Base-by-base conservation (phyloP, 2,329 filamentous ascomycete genomes). In the Verticillium longisporum region DNA sequence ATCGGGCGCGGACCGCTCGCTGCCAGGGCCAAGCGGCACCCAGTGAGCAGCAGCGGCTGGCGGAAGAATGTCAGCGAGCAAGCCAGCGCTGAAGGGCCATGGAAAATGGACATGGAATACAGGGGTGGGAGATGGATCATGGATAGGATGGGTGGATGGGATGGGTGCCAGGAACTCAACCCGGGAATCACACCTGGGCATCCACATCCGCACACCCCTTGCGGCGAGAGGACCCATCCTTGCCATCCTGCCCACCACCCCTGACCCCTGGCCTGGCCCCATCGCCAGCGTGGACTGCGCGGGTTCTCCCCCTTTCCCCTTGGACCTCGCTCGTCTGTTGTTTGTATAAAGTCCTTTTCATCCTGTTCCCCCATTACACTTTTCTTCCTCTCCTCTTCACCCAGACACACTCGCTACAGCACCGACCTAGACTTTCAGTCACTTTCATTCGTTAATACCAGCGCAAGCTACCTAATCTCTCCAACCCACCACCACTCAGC, bases 401-500 rank as follows among this genome's bases (percentile, higher is more conserved):
- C 76, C 80, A 79, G 79, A 77, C 78, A 78, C 79, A 67, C 69
- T 73, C 77, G 69, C 73, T 78, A 68, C 65, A 66, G 72, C 73
- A 69, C 66, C 70, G 70, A 76, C 74, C 78, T 77, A 79, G 80
- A 81, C 80, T 81, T 74, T 77, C 69, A 81, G 82, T 84, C 82
- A 83, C 78, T 78, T 83, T 76, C 82, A 82, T 75, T 84, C 82
- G 79, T 84, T 84, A 75, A 53, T 68, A 63, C 66, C 64, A 66
- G 69, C 57, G 57, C 57, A 45, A 57, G n/a, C 67, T 64, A 68
- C 66, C 62, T 61, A 69, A 68, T 69, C 70, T 64, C 61, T 68
- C 70, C 69, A 66, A 68, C 65, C 65, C 70, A 64, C 68, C 69
- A 71, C 71, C 68, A 61, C 21, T 50, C 61, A 65, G 61, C 62